Conservation (phyloP, 768 basidiomycete species). For the Russula vinacea region DNA sequence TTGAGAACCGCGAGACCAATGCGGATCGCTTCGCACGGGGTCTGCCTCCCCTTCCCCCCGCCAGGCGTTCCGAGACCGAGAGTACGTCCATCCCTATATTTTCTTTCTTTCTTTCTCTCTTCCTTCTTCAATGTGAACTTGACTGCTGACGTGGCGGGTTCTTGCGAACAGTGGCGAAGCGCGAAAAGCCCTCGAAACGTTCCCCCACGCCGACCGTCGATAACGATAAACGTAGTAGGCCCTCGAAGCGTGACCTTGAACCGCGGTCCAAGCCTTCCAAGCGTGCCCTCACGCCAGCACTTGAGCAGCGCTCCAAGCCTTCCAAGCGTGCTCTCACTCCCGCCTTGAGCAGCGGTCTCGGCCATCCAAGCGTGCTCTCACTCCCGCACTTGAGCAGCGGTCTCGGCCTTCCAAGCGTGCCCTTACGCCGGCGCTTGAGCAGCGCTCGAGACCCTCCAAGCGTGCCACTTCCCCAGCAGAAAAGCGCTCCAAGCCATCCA, state of each 20-base stretch:
- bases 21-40: constrained; percentile 9
- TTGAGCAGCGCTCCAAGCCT: too few relatives aligned
- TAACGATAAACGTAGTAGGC: too few relatives aligned
- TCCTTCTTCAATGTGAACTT: not conserved
- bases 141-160: not conserved
- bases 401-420: too few relatives aligned
- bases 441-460: not conserved
- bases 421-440: not conserved
- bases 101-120: too few relatives aligned
- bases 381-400: too few relatives aligned
- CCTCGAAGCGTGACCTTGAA: too few relatives aligned
- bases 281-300: too few relatives aligned
- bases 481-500: not conserved
- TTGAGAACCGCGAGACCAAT: constrained; percentile 3
- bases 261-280: too few relatives aligned
- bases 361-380: not conserved
- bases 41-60: not conserved
- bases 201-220: too few relatives aligned
- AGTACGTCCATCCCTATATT: not conserved
- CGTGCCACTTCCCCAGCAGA: not conserved
- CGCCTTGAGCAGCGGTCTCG: rapidly evolving
- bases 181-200: not conserved
- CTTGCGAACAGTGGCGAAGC: not conserved
- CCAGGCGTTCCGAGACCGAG: not conserved
- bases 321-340: too few relatives aligned